Conservation (phyloP, 2,329 filamentous ascomycete genomes). For the Gyromitra esculenta region DNA sequence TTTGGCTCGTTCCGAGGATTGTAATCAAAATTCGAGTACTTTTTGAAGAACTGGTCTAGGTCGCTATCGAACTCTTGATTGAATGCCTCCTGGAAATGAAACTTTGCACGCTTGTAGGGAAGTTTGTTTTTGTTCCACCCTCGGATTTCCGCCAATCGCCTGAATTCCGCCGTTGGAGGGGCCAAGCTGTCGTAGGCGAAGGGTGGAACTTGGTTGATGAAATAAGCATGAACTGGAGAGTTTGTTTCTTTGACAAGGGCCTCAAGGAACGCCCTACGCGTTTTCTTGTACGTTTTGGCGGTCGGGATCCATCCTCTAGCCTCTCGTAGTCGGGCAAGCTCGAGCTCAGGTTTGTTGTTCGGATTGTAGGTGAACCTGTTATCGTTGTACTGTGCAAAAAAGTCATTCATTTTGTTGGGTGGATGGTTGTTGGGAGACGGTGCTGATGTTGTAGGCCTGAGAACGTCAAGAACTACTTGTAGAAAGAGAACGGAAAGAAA, state of each 20-base stretch:
- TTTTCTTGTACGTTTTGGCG: background rate
- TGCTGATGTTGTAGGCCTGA: background rate
- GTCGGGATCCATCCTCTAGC: background rate
- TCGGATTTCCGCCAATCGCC: background rate
- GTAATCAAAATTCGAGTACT: conserved; percentile 18
- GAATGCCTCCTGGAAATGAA: conserved; percentile 2
- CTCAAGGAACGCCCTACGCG: background rate
- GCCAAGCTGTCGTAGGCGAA: conserved; percentile 17
- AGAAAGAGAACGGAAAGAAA: background rate
- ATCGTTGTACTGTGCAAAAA: background rate
- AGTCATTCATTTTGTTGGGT: background rate
- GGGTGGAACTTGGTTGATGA: background rate
- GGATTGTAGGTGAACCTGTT: background rate
- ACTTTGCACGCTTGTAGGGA: background rate
- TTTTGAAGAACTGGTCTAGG: conserved; percentile 12
- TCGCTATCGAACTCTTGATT: conserved; percentile 3
- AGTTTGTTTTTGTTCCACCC: background rate
- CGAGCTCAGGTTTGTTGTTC: conserved; percentile 1
- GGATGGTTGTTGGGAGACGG: background rate
- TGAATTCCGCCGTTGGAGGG: conserved; percentile 1
- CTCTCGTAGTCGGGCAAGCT: conserved; percentile 13
- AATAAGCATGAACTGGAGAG: conserved; percentile 9
- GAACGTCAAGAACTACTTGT: background rate
- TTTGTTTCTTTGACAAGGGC: conserved; percentile 25
- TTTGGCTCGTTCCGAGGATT: conserved; percentile 23